phyloP scores from a whole-genome alignment of 768 basidiomycete genomes.

The Boletus subparvulus region DNA sequence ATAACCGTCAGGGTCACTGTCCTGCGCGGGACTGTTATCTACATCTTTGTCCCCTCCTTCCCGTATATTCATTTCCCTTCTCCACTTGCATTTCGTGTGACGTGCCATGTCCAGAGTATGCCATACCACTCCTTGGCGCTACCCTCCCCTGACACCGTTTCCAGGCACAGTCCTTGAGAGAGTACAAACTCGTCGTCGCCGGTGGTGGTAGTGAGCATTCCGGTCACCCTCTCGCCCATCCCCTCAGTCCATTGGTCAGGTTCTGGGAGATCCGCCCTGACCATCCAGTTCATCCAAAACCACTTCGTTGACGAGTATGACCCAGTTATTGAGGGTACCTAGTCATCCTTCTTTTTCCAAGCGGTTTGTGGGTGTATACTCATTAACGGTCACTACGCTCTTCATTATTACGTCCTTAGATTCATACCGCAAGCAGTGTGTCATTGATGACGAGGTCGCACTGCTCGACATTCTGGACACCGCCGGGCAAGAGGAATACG shows the following conservation, averaged over 20 bases:
- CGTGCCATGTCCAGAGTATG: conserved; percentile 33
- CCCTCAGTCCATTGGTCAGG: conserved; percentile 19
- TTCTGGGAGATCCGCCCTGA: conserved; percentile 84
- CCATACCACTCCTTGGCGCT: conserved; percentile 25
- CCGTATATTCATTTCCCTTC: too few relatives aligned
- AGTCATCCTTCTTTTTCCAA: conserved; percentile 8
- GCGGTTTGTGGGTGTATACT: too few relatives aligned
- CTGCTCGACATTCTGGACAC: conserved; percentile 96
- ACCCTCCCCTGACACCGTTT: too few relatives aligned
- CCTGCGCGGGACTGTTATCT: too few relatives aligned
- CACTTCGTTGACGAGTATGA: conserved; percentile 93
- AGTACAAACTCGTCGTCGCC: conserved; percentile 96
- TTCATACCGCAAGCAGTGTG: conserved; percentile 95
- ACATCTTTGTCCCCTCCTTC: too few relatives aligned
- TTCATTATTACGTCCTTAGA: conserved; percentile 45
- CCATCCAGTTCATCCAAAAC: conserved; percentile 97
- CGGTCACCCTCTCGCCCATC: conserved; percentile 33
- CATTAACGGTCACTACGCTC: too few relatives aligned
- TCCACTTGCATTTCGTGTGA: conserved; percentile 2
- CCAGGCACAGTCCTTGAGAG: too few relatives aligned
- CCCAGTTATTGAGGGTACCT: conserved; percentile 87
- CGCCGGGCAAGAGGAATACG: conserved; percentile 98
- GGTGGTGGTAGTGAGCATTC: conserved; percentile 84
- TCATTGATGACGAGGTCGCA: conserved; percentile 98
- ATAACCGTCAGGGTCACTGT: too few relatives aligned